Conservation (phyloP, 257 asterid genomes). For the Fraxinus anomala region DNA sequence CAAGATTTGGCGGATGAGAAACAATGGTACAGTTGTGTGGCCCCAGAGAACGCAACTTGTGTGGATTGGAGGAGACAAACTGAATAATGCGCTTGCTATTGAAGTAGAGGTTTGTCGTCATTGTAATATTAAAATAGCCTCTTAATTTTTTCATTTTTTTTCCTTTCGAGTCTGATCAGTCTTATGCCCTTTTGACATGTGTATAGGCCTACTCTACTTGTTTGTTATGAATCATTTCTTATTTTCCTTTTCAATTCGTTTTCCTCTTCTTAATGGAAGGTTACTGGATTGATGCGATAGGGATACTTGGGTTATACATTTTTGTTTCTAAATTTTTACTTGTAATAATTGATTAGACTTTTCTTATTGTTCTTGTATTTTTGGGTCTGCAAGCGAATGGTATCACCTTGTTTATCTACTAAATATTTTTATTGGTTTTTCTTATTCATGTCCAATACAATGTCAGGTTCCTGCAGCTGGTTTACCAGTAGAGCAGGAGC, state of each 20-base stretch:
- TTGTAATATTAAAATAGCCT: background rate
- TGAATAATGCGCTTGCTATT: constrained; percentile 50
- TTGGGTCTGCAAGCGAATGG: background rate
- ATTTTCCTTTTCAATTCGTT: background rate
- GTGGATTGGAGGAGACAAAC: constrained; percentile 88
- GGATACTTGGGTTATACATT: background rate
- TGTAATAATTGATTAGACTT: background rate
- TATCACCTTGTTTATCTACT: background rate
- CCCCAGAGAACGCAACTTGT: constrained; percentile 76
- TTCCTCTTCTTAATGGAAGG: background rate
- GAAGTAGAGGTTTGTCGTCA: constrained; percentile 54
- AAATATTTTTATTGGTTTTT: background rate
- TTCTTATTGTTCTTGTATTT: background rate
- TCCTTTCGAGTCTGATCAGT: background rate
- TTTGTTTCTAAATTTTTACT: background rate
- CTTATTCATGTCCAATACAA: background rate
- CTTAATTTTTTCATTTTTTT: background rate
- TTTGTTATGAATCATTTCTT: background rate
- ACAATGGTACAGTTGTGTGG: constrained; percentile 78
- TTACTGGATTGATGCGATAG: background rate
- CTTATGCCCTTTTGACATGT: background rate
- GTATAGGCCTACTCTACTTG: background rate
- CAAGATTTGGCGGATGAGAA: constrained; percentile 97
- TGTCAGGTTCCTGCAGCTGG: constrained; percentile 42
- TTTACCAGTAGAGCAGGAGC: constrained; percentile 38